phyloP scores from a whole-genome alignment of 805 yeast species.

The Metschnikowia lochheadii region DNA sequence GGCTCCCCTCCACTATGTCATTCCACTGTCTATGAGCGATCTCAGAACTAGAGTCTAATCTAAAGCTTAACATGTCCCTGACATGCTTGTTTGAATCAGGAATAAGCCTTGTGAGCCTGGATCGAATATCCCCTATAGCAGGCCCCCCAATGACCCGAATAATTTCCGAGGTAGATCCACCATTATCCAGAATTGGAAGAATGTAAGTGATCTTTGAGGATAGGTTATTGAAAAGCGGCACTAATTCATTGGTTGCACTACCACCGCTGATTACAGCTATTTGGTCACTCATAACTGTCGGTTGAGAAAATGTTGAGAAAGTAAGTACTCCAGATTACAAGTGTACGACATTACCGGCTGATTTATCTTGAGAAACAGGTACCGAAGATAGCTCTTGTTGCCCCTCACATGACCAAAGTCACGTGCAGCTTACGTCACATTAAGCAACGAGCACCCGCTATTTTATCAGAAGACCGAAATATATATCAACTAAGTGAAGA shows the following conservation, averaged over 20 bases:
- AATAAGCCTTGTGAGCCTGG: conserved; percentile 71
- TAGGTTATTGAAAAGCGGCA: conserved; percentile 49
- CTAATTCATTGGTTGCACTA: conserved; percentile 80
- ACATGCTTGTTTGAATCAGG: conserved; percentile 44
- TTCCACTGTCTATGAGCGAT: conserved; percentile 73
- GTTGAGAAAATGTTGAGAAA: too few species aligned
- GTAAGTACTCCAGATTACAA: too few species aligned
- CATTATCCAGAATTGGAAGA: conserved; percentile 86
- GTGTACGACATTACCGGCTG: too few species aligned
- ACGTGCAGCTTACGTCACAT: too few species aligned
- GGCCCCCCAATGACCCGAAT: conserved; percentile 88
- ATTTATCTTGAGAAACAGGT: too few species aligned
- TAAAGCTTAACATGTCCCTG: conserved; percentile 35
- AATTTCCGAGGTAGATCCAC: conserved; percentile 91
- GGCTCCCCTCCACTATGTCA: conserved; percentile 73
- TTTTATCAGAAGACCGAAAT: too few species aligned
- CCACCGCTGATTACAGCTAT: conserved; percentile 65
- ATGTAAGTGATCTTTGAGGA: conserved; percentile 55
- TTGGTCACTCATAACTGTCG: neutral
- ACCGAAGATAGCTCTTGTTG: too few species aligned
- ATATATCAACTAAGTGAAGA: too few species aligned
- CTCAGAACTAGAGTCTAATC: conserved; percentile 46
- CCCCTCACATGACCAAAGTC: too few species aligned
- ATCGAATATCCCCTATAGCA: conserved; percentile 89
- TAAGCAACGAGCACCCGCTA: too few species aligned